phyloP scores from a whole-genome alignment of 257 asterid species.

The Jacaranda mimosifolia region DNA sequence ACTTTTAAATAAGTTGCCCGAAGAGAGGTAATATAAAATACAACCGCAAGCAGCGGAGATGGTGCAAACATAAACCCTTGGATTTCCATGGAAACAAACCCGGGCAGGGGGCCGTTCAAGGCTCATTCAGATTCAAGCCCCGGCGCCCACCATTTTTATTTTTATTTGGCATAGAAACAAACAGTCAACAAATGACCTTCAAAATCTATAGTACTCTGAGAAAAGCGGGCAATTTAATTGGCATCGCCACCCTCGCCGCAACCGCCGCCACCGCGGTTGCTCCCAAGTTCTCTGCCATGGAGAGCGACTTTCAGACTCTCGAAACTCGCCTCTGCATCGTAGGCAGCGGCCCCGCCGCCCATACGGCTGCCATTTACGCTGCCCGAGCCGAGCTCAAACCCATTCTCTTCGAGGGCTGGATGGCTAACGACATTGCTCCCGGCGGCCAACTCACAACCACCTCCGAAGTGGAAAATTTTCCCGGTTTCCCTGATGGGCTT shows the following conservation, averaged over 20 bases:
- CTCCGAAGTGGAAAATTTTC: constrained; percentile 92
- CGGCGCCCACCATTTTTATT: too few relatives aligned
- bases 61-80: too few relatives aligned
- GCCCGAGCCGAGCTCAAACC: constrained; percentile 95
- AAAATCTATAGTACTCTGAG: not conserved
- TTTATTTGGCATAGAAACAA: too few relatives aligned
- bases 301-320: constrained; percentile 53
- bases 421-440: constrained; percentile 97
- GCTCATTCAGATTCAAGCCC: too few relatives aligned
- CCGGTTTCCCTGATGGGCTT: constrained; percentile 90
- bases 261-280: constrained; percentile 34
- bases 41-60: too few relatives aligned
- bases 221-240: not conserved
- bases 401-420: constrained; percentile 91
- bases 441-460: constrained; percentile 98
- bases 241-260: constrained; percentile 5
- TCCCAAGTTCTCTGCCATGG: constrained; percentile 62
- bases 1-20: too few relatives aligned
- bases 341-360: constrained; percentile 99
- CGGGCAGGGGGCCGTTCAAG: too few relatives aligned
- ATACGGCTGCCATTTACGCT: constrained; percentile 96
- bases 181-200: not conserved
- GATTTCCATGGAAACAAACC: too few relatives aligned
- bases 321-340: constrained; percentile 86
- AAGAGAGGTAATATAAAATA: too few relatives aligned